phyloP scores from a whole-genome alignment of 2,329 filamentous ascomycete species.

The Samsoniella hepiali region DNA sequence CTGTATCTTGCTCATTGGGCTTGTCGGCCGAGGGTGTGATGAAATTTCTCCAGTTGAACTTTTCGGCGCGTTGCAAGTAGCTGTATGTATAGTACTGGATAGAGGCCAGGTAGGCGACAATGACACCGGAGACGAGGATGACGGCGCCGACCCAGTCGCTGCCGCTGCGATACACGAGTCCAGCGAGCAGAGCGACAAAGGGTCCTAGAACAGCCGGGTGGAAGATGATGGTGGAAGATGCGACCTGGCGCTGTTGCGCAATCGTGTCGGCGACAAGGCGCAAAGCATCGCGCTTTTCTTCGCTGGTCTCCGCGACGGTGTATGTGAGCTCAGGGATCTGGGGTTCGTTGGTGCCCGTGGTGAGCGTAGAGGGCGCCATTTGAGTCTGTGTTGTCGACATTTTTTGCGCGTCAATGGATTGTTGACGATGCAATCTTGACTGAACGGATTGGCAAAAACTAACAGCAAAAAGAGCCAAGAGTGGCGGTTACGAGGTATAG shows the following conservation, averaged over 20 bases:
- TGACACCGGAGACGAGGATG: conserved; percentile 55
- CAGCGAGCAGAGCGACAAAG: conserved; percentile 39
- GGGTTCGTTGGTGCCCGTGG: neutral
- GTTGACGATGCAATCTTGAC: no score
- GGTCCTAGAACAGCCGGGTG: conserved; percentile 53
- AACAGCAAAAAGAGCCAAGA: neutral
- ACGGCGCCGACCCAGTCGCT: conserved; percentile 52
- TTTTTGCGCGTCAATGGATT: neutral
- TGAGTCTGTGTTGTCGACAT: conserved; percentile 10
- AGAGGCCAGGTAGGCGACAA: conserved; percentile 60
- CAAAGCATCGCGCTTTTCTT: conserved; percentile 64
- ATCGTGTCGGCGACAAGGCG: conserved; percentile 76
- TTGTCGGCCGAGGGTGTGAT: conserved; percentile 27
- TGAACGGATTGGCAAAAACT: neutral
- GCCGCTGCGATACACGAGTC: conserved; percentile 36
- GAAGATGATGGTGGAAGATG: conserved; percentile 60
- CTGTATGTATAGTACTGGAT: conserved; percentile 58
- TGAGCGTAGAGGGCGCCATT: neutral
- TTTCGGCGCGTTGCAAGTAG: conserved; percentile 63
- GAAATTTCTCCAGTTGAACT: conserved; percentile 61
- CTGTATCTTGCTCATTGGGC: conserved; percentile 44
- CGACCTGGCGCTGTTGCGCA: conserved; percentile 73
- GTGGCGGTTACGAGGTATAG: neutral
- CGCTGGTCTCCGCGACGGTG: conserved; percentile 46
- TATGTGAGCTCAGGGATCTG: conserved; percentile 59